Conservation (phyloP, 2,329 filamentous ascomycete genomes). For the Dichotomopilus funicola region DNA sequence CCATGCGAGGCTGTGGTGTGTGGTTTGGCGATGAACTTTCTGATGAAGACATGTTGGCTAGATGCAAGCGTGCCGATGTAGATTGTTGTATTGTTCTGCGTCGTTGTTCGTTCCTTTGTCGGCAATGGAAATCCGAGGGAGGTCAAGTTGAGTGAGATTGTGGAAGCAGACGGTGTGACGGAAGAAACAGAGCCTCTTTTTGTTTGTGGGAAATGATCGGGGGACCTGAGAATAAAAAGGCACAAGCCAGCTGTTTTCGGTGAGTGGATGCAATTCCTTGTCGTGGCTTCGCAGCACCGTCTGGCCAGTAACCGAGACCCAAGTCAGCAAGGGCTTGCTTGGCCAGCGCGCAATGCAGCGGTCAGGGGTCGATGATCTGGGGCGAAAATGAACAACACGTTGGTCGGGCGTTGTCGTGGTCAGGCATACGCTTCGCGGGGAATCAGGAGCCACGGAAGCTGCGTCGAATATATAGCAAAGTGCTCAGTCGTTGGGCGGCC, state of each 20-base stretch:
- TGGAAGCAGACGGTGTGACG: not conserved
- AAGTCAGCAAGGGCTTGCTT: conserved; percentile 15
- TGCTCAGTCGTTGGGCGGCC: not conserved
- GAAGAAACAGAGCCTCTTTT: conserved; percentile 2
- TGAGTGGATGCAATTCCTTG: conserved; percentile 10
- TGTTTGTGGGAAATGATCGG: conserved; percentile 5
- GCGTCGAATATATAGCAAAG: conserved; percentile 1
- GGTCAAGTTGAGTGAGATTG: not conserved
- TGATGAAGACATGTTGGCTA: conserved; percentile 20
- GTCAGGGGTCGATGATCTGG: not conserved
- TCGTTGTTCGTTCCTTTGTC: not conserved
- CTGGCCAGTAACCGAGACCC: conserved; percentile 13
- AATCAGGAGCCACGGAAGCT: not conserved
- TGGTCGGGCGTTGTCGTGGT: not conserved
- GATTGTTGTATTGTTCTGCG: not conserved
- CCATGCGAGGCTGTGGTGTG: conserved; percentile 16
- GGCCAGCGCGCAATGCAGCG: conserved; percentile 10
- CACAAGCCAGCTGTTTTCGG: conserved; percentile 1
- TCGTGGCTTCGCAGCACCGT: conserved; percentile 14
- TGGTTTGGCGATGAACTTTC: conserved; percentile 19
- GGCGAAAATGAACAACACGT: not conserved
- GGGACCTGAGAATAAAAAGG: conserved; percentile 10
- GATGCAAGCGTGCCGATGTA: not conserved
- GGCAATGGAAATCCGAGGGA: too few relatives aligned
- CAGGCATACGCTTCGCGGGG: not conserved